A percentile compares a stretch with the other conserved stretches of the same genome.
Conservation (phyloP, 176 grass and related monocot species). For the Phyllostachys edulis region DNA sequence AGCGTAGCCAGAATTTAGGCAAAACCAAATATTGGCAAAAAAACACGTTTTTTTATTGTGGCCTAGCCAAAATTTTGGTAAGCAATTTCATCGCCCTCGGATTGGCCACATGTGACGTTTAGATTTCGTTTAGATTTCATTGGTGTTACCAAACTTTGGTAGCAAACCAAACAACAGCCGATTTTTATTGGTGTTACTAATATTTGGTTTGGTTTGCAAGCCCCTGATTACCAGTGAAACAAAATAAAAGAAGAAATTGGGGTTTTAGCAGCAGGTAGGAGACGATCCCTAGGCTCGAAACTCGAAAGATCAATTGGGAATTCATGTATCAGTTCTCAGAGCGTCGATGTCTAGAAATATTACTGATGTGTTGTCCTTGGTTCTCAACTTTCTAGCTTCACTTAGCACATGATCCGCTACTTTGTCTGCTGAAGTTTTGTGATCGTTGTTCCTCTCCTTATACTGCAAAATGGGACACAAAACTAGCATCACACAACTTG, state of each 20-base stretch:
- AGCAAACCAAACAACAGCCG: no score
- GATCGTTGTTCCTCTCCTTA: constrained; percentile 41
- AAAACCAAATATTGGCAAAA: no score
- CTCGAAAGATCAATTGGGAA: background rate
- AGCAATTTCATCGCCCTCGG: no score
- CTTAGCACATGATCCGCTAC: constrained; percentile 55
- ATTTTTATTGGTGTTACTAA: no score
- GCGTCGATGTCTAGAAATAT: constrained; percentile 70
- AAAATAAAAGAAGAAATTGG: background rate
- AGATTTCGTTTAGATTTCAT: no score
- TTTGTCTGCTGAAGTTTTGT: constrained; percentile 36
- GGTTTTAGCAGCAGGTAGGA: background rate
- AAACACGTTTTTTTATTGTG: no score
- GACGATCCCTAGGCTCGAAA: constrained; percentile 1
- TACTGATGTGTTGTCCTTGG: constrained; percentile 75
- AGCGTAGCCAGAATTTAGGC: no score
- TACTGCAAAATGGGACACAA: constrained; percentile 23
- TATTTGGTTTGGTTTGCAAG: no score
- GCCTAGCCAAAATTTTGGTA: no score
- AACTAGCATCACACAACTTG: background rate
- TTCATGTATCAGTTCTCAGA: constrained; percentile 48
- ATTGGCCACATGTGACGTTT: no score
- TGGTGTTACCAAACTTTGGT: no score
- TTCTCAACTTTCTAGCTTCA: constrained; percentile 56
- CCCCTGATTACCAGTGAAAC: background rate